Percentiles rank a stretch among this genome's conserved stretches.
phyloP scores from a whole-genome alignment of 225 moss, liverwort and hornwort genomes.

The Lunularia cruciata region DNA sequence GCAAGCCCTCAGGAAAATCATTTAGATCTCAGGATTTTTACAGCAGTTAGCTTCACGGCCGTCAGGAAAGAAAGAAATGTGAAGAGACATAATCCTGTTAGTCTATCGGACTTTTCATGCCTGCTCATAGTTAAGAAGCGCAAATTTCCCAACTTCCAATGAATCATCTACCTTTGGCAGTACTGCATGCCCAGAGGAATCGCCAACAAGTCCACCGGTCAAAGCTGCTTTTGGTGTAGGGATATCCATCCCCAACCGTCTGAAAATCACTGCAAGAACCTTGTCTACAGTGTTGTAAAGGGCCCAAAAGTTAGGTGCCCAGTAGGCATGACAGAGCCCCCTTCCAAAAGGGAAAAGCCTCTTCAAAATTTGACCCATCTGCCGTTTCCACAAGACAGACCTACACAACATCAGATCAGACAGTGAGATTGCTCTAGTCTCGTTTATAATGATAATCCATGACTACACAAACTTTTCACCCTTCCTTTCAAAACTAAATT shows the following conservation, averaged over 20 bases:
- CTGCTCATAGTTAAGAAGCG: too few species aligned
- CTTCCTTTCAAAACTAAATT: not conserved
- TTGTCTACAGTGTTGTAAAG: conserved; percentile 76
- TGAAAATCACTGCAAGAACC: conserved; percentile 37
- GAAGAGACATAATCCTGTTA: too few species aligned
- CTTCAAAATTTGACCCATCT: conserved; percentile 63
- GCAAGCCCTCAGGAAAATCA: not conserved
- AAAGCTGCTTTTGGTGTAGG: conserved; percentile 51
- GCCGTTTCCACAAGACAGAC: conserved; percentile 30
- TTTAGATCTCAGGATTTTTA: not conserved
- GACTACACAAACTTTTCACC: not conserved
- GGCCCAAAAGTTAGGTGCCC: conserved; percentile 96
- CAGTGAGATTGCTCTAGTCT: conserved; percentile 15
- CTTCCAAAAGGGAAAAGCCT: conserved; percentile 92
- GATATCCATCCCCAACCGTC: conserved; percentile 45
- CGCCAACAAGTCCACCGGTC: conserved; percentile 88
- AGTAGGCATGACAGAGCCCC: conserved; percentile 91
- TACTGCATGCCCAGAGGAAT: conserved; percentile 60
- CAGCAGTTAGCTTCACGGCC: not conserved
- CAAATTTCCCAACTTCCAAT: too few species aligned
- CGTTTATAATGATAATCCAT: not conserved
- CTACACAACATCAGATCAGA: conserved; percentile 34
- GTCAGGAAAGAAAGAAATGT: too few species aligned
- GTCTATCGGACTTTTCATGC: too few species aligned
- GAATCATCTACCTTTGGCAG: conserved; percentile 47